Evolutionary conservation across 352 stramenopile genomes (phyloP), one percentile per base, ranked within the genome.

Genomic region (Phytophthora brassicae): DNA sequence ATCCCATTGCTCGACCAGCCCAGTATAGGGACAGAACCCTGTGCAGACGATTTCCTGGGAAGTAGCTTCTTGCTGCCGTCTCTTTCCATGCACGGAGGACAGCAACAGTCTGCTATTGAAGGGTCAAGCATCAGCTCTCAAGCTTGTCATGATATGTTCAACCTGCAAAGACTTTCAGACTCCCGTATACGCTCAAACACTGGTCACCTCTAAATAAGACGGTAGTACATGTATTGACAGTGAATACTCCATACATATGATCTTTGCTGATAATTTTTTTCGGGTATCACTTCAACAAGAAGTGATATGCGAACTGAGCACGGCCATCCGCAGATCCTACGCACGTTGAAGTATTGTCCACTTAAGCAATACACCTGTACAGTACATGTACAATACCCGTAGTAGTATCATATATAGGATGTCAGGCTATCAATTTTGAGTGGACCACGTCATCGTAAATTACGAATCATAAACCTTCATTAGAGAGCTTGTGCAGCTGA

Each of bases 71-170:
- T 51, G 13, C 50, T 65, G n/a, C 35, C 38, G 6, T 24, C 46
- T 24, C n/a, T 69, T 41, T 54, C 61, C 29, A 55, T 66, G 26
- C 39, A 33, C 2, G 47, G 47, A 1, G 31, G 48, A 8, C 22
- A 28, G 14, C 48, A 60, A 22, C 48, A 57, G 36, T 36, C 57
- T 14, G 36, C 36, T 1, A 55, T 68, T 13, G 42, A 9, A 11
- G 55, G 62, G 0, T 56, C 63, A 5, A 66, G 63, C 38, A 43
- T 63, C 9, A 70, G 63, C 36, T 70, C 63, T 4, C 56, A 66
- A 8, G 43, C 56, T 9, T 38, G 63, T 2, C 63, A 70, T 23
- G 63, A 66, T 44, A 63, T 70, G 56, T 70, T 70, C 13, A 70
- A 67, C 16, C 39, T 70, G 13, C 43, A 57, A n/a, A 33, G 56